phyloP scores from a whole-genome alignment of 2,329 filamentous ascomycete species.

The Tolypocladium guangdongense region DNA sequence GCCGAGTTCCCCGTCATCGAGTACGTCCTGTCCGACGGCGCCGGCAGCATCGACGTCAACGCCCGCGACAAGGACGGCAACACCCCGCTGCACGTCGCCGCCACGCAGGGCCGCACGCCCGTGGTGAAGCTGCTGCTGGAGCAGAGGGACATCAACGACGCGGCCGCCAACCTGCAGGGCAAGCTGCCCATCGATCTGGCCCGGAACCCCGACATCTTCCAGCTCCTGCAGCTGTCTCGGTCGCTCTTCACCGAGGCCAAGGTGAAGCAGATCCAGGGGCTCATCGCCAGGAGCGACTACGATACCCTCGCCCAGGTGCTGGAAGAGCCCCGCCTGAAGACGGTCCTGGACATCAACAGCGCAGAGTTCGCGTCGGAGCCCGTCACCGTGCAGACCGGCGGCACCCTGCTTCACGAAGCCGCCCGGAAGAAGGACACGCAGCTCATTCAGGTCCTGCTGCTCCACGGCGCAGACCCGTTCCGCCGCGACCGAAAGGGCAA shows the following conservation, averaged over 20 bases:
- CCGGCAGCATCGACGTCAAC: constrained; percentile 66
- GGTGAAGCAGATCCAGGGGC: constrained; percentile 70
- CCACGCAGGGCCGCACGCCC: constrained; percentile 66
- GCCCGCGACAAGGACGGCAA: constrained; percentile 88
- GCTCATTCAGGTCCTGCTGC: constrained; percentile 78
- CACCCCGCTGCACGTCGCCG: constrained; percentile 81
- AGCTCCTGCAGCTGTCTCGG: constrained; percentile 80
- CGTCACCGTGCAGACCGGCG: constrained; percentile 68
- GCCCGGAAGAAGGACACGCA: constrained; percentile 78
- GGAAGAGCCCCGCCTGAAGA: constrained; percentile 76
- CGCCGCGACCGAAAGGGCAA: constrained; percentile 90
- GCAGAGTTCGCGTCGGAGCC: constrained; percentile 78
- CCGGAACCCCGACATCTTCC: constrained; percentile 88
- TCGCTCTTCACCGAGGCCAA: constrained; percentile 85
- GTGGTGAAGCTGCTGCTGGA: constrained; percentile 79
- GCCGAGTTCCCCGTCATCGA: constrained; percentile 88
- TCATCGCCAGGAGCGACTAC: constrained; percentile 65
- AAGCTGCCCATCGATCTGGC: constrained; percentile 82
- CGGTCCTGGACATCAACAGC: constrained; percentile 83
- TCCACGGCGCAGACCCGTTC: constrained; percentile 95
- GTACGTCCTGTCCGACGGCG: constrained; percentile 75
- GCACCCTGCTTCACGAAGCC: constrained; percentile 86
- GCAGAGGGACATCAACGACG: constrained; percentile 76
- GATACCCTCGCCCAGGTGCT: constrained; percentile 67
- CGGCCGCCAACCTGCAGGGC: constrained; percentile 72